Evolutionary conservation across 176 grass and related monocot genomes (phyloP).

Genomic region (Elaeis guineensis): DNA sequence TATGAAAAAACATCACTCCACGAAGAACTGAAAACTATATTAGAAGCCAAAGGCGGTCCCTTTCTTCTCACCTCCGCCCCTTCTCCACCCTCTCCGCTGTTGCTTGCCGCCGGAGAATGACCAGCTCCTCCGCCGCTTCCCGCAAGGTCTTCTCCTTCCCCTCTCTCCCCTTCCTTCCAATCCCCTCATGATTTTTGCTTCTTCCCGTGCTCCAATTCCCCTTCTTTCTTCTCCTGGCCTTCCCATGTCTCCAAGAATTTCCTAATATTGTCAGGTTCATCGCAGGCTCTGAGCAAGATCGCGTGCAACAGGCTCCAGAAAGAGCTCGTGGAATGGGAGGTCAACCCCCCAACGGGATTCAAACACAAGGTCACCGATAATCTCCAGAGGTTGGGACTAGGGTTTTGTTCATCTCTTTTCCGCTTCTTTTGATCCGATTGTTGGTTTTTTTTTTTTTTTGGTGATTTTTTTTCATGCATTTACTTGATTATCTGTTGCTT

Average conservation of each 20-base stretch:
- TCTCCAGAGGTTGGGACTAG: conserved; percentile 45
- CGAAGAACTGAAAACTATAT: too few relatives aligned
- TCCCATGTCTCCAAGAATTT: too few relatives aligned
- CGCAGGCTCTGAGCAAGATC: conserved; percentile 89
- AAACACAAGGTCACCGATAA: conserved; percentile 73
- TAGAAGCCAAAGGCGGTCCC: too few relatives aligned
- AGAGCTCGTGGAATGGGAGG: conserved; percentile 84
- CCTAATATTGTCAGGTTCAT: too few relatives aligned
- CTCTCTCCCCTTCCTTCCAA: too few relatives aligned
- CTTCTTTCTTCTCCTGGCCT: not conserved
- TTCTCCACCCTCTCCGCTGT: not conserved
- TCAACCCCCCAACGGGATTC: conserved; percentile 62
- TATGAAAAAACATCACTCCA: too few relatives aligned
- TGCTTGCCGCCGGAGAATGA: conserved; percentile 22
- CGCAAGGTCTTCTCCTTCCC: conserved; percentile 21
- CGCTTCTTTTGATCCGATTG: not conserved
- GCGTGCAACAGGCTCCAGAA: conserved; percentile 78
- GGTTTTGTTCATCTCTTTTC: not conserved
- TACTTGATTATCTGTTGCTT: too few relatives aligned
- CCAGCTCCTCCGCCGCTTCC: conserved; percentile 28
- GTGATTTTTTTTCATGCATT: not conserved
- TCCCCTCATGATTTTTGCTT: not conserved
- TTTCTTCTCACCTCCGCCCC: not conserved
- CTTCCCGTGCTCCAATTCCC: not conserved
- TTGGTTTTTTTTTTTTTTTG: not conserved